Evolutionary conservation across 768 basidiomycete species (phyloP).

Genomic region (Lentinula sp.): DNA sequence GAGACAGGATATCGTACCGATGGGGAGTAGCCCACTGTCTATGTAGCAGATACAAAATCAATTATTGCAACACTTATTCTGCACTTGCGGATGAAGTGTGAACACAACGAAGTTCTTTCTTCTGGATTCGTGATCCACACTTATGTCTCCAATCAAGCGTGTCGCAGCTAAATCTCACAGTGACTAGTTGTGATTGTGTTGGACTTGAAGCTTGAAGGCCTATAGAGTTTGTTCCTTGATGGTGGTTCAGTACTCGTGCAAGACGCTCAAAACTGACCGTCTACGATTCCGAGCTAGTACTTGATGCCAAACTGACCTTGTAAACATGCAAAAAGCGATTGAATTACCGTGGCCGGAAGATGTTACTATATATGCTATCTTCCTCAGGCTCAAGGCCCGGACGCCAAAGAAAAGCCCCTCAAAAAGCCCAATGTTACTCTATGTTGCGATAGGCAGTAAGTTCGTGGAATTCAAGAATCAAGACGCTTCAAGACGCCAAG

Average conservation of each 20-base stretch:
- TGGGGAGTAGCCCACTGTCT: no score
- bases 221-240: not conserved
- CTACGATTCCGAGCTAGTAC: conserved; percentile 25
- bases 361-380: conserved; percentile 7
- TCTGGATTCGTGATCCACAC: no score
- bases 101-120: no score
- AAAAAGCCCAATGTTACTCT: not conserved
- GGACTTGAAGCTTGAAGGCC: not conserved
- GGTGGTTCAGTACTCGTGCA: not conserved
- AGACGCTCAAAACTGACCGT: conserved; percentile 24
- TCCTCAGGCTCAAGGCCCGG: not conserved
- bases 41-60: no score
- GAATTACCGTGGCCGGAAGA: conserved; percentile 19
- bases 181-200: not conserved
- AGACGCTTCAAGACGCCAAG: conserved; percentile 28
- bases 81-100: no score
- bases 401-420: not conserved
- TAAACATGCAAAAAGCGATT: conserved; percentile 20
- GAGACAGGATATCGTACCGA: no score
- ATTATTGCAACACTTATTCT: no score
- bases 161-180: not conserved
- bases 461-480: conserved; percentile 11
- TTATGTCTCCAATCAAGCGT: not conserved
- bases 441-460: not conserved
- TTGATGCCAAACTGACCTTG: conserved; percentile 21